Evolutionary conservation across 768 basidiomycete species (phyloP), one percentile per base, ranked within the genome.

Genomic region (Kondoa malvinella): DNA sequence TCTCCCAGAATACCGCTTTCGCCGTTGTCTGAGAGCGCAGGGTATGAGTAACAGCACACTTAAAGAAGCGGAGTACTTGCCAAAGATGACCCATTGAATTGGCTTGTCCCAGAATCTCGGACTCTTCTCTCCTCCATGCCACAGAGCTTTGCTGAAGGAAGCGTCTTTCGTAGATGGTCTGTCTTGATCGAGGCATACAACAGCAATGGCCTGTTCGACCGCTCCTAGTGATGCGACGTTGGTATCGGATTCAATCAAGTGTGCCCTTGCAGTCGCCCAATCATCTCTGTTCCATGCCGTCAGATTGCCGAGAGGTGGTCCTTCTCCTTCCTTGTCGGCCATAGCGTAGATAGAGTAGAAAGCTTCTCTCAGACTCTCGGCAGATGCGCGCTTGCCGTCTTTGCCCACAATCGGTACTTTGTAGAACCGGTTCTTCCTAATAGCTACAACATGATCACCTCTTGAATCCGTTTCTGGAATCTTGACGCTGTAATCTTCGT

Each of bases 31-130:
- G n/a, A n/a, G n/a, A n/a, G n/a, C n/a, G n/a, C n/a, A n/a, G n/a
- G n/a, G n/a, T n/a, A n/a, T n/a, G n/a, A n/a, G n/a, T n/a, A n/a
- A n/a, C n/a, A n/a, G n/a, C n/a, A n/a, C n/a, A n/a, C n/a, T n/a
- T n/a, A n/a, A n/a, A n/a, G n/a, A n/a, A n/a, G n/a, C n/a, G n/a
- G n/a, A n/a, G n/a, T n/a, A n/a, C n/a, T n/a, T n/a, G n/a, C n/a
- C n/a, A n/a, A 88, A 94, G 3, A 99, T 88, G 73, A 97, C 84
- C 71, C 96, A 75, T 74, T 97, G 89, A 74, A 75, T 57, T 21
- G 97, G 94, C 77, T 97, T 99, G 80, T 97, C 95, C 76, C 85
- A 97, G 81, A 88, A 99, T 69, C 94, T 80, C 40, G 40, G 76
- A 94, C 96, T 58, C 84, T 80, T 21, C 88, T 92, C 72, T 92